Base-by-base conservation (phyloP, 2,329 filamentous ascomycete species). In the Pyrenophora teres region DNA sequence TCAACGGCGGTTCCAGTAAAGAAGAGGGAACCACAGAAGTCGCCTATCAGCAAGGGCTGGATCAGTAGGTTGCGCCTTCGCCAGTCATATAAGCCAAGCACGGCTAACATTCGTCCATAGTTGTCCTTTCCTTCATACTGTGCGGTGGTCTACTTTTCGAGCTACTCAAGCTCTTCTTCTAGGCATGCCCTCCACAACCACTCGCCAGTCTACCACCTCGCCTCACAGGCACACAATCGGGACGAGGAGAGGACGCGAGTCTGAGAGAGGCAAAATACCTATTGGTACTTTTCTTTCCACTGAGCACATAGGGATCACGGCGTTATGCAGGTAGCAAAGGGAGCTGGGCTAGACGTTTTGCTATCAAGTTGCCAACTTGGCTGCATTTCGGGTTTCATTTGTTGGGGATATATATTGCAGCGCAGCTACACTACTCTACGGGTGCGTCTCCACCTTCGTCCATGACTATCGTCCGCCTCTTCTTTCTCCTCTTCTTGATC, bases 81-180 rank as follows among this genome's bases (percentile, higher is more conserved):
- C 4, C 18, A 10, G 2, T n/a, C 21, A 12, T n/a, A 2, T 13
- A 15, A 12, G 18, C 9, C 5, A 21, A 36, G 6, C 25, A 8
- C 6, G 30, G 39, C 48, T 56, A 32, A 46, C 41, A 32, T n/a
- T 37, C 16, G 2, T 37, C n/a, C 15, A 6, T 8, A 87, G 84
- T 81, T 42, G 52, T 86, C 30, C 78, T 87, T 45, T 79, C 80
- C n/a, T 87, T 87, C 69, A 81, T 86, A 46, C 77, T 87, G 40
- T 81, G 81, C 65, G 85, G 84, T 35, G 84, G 84, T 19, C 64
- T 87, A 16, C 62, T 85, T 33, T 81, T 86, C 60, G 83, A 86
- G 67, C 65, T 85, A 9, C 56, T 85, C 16, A 75, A 79, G 54
- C 63, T 80, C 51, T 76, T 80, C 57, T 77, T 79, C 55, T 72